Conservation (phyloP, 768 basidiomycete genomes). For the Boletales sp. region DNA sequence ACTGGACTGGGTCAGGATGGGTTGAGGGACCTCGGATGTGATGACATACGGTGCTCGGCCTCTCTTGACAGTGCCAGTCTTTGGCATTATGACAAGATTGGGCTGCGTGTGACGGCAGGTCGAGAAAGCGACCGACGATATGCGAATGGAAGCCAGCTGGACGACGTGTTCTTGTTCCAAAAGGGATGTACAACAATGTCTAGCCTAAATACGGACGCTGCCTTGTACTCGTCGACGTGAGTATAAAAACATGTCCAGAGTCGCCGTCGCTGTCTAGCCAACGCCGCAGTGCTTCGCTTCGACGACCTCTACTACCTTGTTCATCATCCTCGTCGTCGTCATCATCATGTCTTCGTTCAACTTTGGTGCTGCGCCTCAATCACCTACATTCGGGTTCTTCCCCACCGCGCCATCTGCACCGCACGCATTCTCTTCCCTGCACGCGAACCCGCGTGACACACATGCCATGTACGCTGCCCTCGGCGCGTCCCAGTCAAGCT, state of each 20-base stretch:
- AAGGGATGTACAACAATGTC: constrained; percentile 15
- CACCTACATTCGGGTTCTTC: constrained; percentile 60
- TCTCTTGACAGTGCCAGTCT: constrained; percentile 50
- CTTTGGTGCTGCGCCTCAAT: constrained; percentile 43
- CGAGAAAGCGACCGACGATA: background rate
- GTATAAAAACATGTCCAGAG: constrained; percentile 31
- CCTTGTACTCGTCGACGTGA: constrained; percentile 24
- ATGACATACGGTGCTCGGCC: constrained; percentile 54
- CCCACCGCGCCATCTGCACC: constrained; percentile 51
- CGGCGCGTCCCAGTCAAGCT: constrained; percentile 25
- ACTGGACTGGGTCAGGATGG: constrained; percentile 36
- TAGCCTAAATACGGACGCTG: constrained; percentile 16
- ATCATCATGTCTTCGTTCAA: constrained; percentile 41
- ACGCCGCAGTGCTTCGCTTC: constrained; percentile 6
- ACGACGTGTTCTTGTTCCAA: constrained; percentile 14
- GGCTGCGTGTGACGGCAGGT: background rate
- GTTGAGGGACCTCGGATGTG: constrained; percentile 25
- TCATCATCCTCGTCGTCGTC: background rate
- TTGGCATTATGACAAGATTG: constrained; percentile 29
- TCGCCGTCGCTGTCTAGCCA: constrained; percentile 5
- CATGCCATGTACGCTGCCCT: constrained; percentile 59
- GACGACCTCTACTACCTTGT: constrained; percentile 13
- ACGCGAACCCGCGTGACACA: constrained; percentile 58
- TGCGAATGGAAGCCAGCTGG: background rate
- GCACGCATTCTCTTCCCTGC: constrained; percentile 53